These are phyloP conservation scores for Adansonia rubrostipa DNA, from an alignment of 441 rosid genomes.

Conservation along the genomic window DNA sequence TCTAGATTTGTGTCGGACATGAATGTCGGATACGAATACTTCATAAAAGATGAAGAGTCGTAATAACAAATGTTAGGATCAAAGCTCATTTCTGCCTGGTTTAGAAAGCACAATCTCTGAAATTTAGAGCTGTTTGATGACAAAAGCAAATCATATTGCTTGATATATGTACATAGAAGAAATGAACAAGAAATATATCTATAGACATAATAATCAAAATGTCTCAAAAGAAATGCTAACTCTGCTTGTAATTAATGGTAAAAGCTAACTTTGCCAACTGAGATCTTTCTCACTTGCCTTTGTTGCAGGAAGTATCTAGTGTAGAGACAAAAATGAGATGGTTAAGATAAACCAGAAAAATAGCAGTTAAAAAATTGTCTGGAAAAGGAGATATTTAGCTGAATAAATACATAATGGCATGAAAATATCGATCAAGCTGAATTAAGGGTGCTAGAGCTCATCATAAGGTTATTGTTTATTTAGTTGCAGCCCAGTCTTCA, in stretches of 20 bases:
- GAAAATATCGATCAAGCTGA: conserved; percentile 7
- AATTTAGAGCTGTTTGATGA: background rate
- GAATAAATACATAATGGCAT: background rate
- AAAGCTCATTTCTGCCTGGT: too few species aligned
- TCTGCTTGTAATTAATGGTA: conserved; percentile 6
- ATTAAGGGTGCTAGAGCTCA: background rate
- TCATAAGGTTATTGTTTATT: conserved; percentile 1
- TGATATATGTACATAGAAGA: background rate
- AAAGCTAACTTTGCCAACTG: too few species aligned
- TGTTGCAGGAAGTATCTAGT: background rate
- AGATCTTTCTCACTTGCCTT: background rate
- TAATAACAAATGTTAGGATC: too few species aligned
- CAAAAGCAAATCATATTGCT: background rate
- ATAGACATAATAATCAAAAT: background rate
- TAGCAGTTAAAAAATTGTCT: background rate
- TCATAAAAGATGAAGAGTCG: too few species aligned
- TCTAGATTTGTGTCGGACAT: too few species aligned
- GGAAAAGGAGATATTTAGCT: background rate
- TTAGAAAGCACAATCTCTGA: too few species aligned
- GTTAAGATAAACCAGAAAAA: conserved; percentile 17
- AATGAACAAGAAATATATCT: background rate
- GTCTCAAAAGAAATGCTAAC: background rate
- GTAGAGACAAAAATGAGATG: background rate
- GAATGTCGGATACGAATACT: too few species aligned
- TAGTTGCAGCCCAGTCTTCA: conserved; percentile 61